These are phyloP conservation scores for Leptographium lundbergii DNA, from an alignment of 2,329 filamentous ascomycete species.

Conservation along the genomic window DNA sequence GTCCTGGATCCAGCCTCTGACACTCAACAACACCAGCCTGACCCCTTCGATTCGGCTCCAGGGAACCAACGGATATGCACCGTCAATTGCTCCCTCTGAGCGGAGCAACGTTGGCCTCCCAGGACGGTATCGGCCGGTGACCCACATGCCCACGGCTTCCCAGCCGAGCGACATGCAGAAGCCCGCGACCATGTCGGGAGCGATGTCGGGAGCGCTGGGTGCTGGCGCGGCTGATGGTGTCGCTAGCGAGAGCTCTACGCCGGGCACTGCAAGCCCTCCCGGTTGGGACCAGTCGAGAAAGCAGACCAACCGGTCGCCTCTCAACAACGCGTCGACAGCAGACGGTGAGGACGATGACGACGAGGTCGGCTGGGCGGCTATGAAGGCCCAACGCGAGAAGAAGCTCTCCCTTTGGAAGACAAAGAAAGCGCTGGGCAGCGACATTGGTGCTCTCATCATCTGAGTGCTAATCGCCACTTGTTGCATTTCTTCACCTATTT, in stretches of 20 bases:
- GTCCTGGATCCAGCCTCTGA: constrained; percentile 40
- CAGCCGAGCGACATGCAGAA: constrained; percentile 19
- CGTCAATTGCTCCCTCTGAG: constrained; percentile 90
- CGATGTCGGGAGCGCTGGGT: constrained; percentile 23
- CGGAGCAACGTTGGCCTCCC: constrained; percentile 88
- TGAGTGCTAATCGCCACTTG: background rate
- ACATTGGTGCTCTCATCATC: constrained; percentile 3
- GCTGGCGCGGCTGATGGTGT: constrained; percentile 1
- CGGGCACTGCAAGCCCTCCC: constrained; percentile 1
- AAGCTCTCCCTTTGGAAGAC: constrained; percentile 53
- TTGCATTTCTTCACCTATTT: background rate
- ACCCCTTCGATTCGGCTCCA: constrained; percentile 36
- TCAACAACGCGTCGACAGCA: constrained; percentile 26
- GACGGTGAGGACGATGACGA: constrained; percentile 48
- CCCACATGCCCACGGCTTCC: constrained; percentile 37
- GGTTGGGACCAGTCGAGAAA: constrained; percentile 17
- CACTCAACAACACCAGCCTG: constrained; percentile 24
- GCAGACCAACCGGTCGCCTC: constrained; percentile 24
- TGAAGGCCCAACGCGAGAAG: constrained; percentile 57
- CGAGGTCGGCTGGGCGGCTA: constrained; percentile 56
- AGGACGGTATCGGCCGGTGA: constrained; percentile 81
- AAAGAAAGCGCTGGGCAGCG: constrained; percentile 33
- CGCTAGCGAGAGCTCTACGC: background rate
- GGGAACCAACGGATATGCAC: constrained; percentile 53
- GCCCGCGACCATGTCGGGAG: constrained; percentile 30